A percentile compares a stretch with the other conserved stretches of the same genome.
Evolutionary conservation across 805 yeast species (phyloP).

Genomic region (Jamesozyma spencerorum): DNA sequence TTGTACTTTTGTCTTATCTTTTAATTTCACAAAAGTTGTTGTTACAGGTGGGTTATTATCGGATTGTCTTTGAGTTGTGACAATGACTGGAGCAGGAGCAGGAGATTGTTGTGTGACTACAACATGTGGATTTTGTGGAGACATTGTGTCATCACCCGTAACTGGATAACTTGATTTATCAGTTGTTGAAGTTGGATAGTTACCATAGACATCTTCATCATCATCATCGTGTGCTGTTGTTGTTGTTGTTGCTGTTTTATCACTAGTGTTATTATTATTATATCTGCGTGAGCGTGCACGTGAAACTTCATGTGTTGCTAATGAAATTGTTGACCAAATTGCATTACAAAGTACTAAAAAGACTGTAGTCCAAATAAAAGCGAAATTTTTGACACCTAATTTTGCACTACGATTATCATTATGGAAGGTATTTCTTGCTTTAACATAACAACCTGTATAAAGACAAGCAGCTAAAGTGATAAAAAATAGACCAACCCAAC

Average conservation of each 20-base stretch:
- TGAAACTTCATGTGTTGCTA: slow-evolving; percentile 7
- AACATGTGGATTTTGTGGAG: background rate
- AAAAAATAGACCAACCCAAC: slow-evolving; percentile 37
- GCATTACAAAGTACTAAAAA: slow-evolving; percentile 15
- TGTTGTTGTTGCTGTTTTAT: too few species aligned
- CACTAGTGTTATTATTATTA: too few species aligned
- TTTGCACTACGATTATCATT: slow-evolving; percentile 34
- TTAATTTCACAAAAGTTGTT: background rate
- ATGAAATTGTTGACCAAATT: slow-evolving; percentile 16
- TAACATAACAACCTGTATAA: slow-evolving; percentile 47
- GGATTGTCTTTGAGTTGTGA: too few species aligned
- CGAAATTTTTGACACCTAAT: slow-evolving; percentile 45
- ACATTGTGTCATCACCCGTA: too few species aligned
- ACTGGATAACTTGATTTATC: background rate
- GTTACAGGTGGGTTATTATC: background rate
- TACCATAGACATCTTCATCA: background rate
- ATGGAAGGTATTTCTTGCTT: slow-evolving; percentile 42
- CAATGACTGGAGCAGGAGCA: background rate
- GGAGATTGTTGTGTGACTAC: background rate
- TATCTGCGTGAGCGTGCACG: slow-evolving; percentile 4
- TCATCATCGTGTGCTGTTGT: background rate
- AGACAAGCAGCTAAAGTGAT: slow-evolving; percentile 38
- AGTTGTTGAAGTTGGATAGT: slow-evolving; percentile 1
- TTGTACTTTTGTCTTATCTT: too few species aligned
- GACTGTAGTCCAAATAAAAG: slow-evolving; percentile 47